phyloP scores from a whole-genome alignment of 352 stramenopile genomes.

The Phytophthora citrophthora region DNA sequence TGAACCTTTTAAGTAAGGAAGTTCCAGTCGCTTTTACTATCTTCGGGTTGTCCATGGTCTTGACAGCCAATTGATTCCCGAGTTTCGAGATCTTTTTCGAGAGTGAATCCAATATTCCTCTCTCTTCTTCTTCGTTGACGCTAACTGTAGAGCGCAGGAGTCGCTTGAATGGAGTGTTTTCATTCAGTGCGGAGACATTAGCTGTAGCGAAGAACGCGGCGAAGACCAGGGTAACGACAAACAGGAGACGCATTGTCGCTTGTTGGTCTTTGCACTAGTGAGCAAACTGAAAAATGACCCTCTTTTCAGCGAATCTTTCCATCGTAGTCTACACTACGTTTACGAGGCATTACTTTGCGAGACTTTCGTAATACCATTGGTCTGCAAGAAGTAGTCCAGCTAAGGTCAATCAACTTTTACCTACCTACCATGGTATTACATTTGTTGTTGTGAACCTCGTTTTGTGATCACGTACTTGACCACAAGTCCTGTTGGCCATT shows the following conservation, averaged over 20 bases:
- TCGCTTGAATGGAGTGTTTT: background rate
- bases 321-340: background rate
- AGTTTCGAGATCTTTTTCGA: background rate
- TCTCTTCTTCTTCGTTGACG: background rate
- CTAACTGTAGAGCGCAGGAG: background rate
- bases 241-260: background rate
- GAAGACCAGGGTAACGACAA: background rate
- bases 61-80: background rate
- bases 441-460: no score
- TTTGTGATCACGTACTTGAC: no score
- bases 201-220: background rate
- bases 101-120: background rate
- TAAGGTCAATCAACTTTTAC: no score
- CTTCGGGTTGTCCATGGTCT: background rate
- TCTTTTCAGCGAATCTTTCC: background rate
- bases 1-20: background rate
- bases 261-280: background rate
- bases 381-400: no score
- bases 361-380: background rate
- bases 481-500: no score
- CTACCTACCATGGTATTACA: no score
- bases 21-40: background rate
- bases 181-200: background rate
- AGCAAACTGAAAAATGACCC: no score
- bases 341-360: no score